Conservation (phyloP, 495 filamentous ascomycete genomes). For the Aspergillus egyptiacus region DNA sequence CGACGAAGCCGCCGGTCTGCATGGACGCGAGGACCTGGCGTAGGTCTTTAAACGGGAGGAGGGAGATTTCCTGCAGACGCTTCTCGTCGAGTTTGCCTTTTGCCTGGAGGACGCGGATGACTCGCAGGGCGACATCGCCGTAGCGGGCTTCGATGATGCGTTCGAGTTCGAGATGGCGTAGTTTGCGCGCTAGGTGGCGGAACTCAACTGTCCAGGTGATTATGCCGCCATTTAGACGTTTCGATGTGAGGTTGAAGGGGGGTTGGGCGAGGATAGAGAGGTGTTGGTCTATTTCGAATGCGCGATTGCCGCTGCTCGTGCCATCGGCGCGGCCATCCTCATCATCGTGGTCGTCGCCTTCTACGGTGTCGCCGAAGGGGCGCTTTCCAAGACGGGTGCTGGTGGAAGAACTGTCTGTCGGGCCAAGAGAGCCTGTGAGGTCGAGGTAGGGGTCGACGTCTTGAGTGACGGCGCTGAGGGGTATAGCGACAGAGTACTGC, state of each 20-base stretch:
- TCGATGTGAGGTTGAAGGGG: slow-evolving; percentile 54
- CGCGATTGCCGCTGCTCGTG: slow-evolving; percentile 28
- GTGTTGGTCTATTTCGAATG: slow-evolving; percentile 64
- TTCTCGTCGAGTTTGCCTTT: slow-evolving; percentile 93
- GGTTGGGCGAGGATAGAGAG: slow-evolving; percentile 69
- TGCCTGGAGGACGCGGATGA: slow-evolving; percentile 72
- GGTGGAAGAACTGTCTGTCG: slow-evolving; percentile 22
- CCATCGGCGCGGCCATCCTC: slow-evolving; percentile 10
- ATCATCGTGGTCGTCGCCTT: slow-evolving; percentile 25
- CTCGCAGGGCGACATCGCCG: slow-evolving; percentile 66
- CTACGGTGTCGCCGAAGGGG: slow-evolving; percentile 34
- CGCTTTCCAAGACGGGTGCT: slow-evolving; percentile 32
- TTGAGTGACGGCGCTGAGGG: slow-evolving; percentile 30
- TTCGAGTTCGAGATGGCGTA: slow-evolving; percentile 72
- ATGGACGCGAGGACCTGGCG: slow-evolving; percentile 75
- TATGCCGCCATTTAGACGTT: slow-evolving; percentile 44
- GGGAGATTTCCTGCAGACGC: slow-evolving; percentile 61
- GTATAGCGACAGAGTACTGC: slow-evolving; percentile 32
- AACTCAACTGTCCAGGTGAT: slow-evolving; percentile 79
- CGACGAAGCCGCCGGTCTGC: slow-evolving; percentile 74
- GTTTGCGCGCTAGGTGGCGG: slow-evolving; percentile 54
- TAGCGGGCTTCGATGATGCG: slow-evolving; percentile 67
- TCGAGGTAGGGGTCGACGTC: slow-evolving; percentile 39
- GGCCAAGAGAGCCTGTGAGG: slow-evolving; percentile 35
- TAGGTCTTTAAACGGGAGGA: slow-evolving; percentile 74